Evolutionary conservation across 306 rosid species (phyloP), one percentile per base, ranked within the genome.

Genomic region (Biancaea sappan): DNA sequence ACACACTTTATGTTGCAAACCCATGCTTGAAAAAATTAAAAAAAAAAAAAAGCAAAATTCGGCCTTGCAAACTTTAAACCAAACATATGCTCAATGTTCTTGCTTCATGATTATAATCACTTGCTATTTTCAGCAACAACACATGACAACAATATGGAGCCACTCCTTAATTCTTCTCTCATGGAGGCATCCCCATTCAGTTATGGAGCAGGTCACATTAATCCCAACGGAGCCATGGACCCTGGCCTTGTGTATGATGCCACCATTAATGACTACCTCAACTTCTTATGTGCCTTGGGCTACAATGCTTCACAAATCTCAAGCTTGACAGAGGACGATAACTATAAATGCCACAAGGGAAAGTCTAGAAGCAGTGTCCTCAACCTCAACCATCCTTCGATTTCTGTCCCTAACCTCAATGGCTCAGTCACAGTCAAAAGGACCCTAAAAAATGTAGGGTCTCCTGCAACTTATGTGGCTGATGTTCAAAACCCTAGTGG

Each of bases 191-290:
- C 96, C 3, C 91, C 98, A 58, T 94, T 94, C 59, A 88, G 86
- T 68, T 94, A 88, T 21, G 98, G 98, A 6, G 88, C 96, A 24
- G 98, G 98, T 64, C 98, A 94, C 46, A 70, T 91, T 68, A 69
- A 53, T 5, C 96, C 98, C 54, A 91, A 89, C 81, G 73, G 41
- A 19, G 98, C 96, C 54, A 77, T 81, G 87, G 94, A 94, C 85
- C 98, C 97, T 0, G 97, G 98, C 37, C 86, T 94, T 73, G 91
- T 94, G 66, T 94, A 89, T 31, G 98, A 94, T 83, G 67, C 83
- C 54, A 69, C 84, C 47, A 34, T 79, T 16, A 24, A 57, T 0
- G 97, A 94, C 70, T 94, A 91, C 85, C 84, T 91, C 11, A 77
- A 77, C 82, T 74, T 88, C 79, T 75, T 91, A 44, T 94, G 98